Conservation (phyloP, 192 early-diverging fungal genomes). For the Tieghemiomyces parasiticus region DNA sequence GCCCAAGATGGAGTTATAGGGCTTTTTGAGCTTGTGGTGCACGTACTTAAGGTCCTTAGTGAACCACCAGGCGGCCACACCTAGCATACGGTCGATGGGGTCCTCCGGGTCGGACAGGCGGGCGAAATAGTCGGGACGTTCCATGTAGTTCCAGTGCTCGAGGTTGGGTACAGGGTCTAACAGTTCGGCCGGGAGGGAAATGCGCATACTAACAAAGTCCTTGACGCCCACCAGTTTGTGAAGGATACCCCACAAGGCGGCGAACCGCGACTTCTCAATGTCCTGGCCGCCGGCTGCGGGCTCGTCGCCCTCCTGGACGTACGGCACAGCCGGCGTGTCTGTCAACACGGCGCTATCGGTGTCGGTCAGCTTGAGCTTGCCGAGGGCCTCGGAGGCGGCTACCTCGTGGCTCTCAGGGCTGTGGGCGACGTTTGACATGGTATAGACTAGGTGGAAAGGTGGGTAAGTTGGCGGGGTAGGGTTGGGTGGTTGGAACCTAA, state of each 20-base stretch:
- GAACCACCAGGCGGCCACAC: conserved; percentile 54
- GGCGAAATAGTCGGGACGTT: conserved; percentile 54
- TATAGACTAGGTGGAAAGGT: no score
- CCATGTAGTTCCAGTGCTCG: conserved; percentile 66
- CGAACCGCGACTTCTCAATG: conserved; percentile 37
- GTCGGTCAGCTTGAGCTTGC: neutral
- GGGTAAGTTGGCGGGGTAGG: no score
- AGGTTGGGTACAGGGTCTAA: conserved; percentile 58
- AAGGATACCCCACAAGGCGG: conserved; percentile 37
- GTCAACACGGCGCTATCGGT: neutral
- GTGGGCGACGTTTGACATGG: neutral
- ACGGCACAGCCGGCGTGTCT: neutral
- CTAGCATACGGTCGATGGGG: conserved; percentile 41
- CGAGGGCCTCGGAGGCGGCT: neutral
- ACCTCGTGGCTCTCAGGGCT: neutral
- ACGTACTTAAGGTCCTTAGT: conserved; percentile 51
- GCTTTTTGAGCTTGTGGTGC: conserved; percentile 30
- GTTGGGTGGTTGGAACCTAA: no score
- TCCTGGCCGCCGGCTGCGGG: conserved; percentile 11
- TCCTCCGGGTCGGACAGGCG: conserved; percentile 8
- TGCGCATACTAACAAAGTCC: conserved; percentile 39
- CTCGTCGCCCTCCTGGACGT: conserved; percentile 6
- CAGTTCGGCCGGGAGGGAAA: conserved; percentile 54
- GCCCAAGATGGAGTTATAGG: conserved; percentile 40
- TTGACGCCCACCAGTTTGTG: conserved; percentile 52